Evolutionary conservation across 306 rosid genomes (phyloP), one percentile per base, ranked within the genome.

Genomic region (Canavalia ensiformis): DNA sequence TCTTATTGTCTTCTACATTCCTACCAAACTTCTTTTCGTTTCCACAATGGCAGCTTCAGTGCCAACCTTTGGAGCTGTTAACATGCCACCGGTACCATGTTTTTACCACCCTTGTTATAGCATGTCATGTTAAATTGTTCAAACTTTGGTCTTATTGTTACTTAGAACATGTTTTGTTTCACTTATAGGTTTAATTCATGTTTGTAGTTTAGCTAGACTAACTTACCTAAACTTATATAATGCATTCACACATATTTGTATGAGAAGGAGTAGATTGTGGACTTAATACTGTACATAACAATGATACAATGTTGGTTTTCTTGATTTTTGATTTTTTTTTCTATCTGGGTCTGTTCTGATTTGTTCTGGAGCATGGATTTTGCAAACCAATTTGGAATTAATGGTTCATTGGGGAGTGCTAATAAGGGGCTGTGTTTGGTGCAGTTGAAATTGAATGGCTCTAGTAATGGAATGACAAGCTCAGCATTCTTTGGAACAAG

Each of bases 31-130:
- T 41, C 9, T 44, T 64, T 63, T 44, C 45, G 29, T 68, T 69
- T 74, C 67, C 44, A 75, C 80, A 57, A 89, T 92, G 98, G 94
- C 95, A 47, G 72, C 89, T 82, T 85, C 95, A 60, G 79, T 91
- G 47, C 49, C 95, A 72, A 83, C 89, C 64, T 25, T 89, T 62
- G 87, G 88, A 83, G 88, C 86, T 59, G 47, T 91, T 46, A 88
- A 85, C 89, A 65, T 77, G 47, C 77, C 87, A 80, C 88, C 86
- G 91, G 97, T 88, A 86, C 35, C 12, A 12, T 80, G 62, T 68
- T 73, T 74, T 81, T 75, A 47, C 86, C 44, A 4, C 78, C 78
- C 18, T 72, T 82, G 7, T 18, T 44, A 12, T 18, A 18, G 25
- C 25, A 18, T 54, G 2, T 28, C 34, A 13, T 1, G 3, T 6